Evolutionary conservation across 75 land plant species (phyloP).

Genomic region (Cupressus sempervirens): DNA sequence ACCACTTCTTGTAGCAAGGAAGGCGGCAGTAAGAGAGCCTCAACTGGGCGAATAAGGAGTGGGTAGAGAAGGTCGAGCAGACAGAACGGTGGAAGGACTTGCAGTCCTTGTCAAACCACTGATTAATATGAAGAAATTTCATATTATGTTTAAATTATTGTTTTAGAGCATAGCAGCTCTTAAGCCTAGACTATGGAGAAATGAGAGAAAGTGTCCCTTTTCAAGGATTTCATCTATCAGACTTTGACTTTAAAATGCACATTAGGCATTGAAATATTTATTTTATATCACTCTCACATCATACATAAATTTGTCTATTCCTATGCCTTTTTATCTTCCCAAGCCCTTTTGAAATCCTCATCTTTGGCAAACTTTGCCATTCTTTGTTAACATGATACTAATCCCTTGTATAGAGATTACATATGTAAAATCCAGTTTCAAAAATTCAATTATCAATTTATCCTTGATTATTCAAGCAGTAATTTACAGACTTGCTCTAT

Average conservation of each 20-base stretch:
- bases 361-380: not conserved
- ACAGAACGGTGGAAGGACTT: too few species aligned
- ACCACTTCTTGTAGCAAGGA: too few species aligned
- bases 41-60: too few species aligned
- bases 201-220: not conserved
- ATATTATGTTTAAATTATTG: not conserved
- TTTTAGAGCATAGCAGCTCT: not conserved
- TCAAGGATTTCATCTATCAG: not conserved
- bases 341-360: not conserved
- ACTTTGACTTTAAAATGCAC: not conserved
- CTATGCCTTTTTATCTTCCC: not conserved
- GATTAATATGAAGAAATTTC: too few species aligned
- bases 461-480: not conserved
- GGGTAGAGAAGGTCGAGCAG: too few species aligned
- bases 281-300: not conserved
- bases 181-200: not conserved
- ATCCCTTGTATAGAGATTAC: not conserved
- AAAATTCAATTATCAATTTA: too few species aligned
- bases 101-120: too few species aligned
- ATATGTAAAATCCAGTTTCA: not conserved
- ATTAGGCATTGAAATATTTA: not conserved
- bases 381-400: not conserved
- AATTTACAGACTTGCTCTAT: not conserved
- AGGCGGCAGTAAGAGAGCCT: too few species aligned
- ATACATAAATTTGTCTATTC: not conserved